Evolutionary conservation across 2,329 filamentous ascomycete genomes (phyloP), one percentile per base, ranked within the genome.

Genomic region (Fusarium sp.): DNA sequence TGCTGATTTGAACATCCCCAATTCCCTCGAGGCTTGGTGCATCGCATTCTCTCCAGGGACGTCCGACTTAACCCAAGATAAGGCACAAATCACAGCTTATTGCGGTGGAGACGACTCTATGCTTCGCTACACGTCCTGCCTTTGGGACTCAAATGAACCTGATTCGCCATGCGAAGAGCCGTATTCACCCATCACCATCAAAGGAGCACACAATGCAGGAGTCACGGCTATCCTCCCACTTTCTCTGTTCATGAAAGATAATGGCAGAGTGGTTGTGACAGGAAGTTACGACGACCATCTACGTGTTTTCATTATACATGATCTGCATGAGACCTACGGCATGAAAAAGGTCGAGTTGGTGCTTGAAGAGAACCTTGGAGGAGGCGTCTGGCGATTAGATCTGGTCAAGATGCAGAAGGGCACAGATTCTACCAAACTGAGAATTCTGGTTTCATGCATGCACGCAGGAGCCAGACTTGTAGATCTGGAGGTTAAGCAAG

Each of bases 231-330:
- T 98, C 55, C 79, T 98, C 4, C 93, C 94, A 0, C 80, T 97
- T 4, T 75, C 84, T 2, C 21, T 82, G 4, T 73, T 77, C 3
- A 70, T 76, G 0, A 70, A 77, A 11, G 81, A 85, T 11, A 81
- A 82, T 5, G 83, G 84, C 2, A 83, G 84, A 6, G 75, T 96
- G 7, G 79, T 97, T 4, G 75, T 97, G 5, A 98, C 94, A 0
- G 96, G 96, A 6, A 97, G 93, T 76, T 99, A 98, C 75, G 96
- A 98, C 74, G 94, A 98, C 73, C 84, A 86, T 64, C 83, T 98
- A 20, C 88, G 95, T 15, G 83, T 97, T 3, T 85, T 92, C 48
- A 78, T 84, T 2, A 80, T 88, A 13, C 77, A 81, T 26, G 80
- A 83, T 13, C 77, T 80, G 4, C 72, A 81, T 39, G 69, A 74